These are phyloP conservation scores for Candida adriatica DNA, from an alignment of 805 yeast species.

Conservation along the genomic window DNA sequence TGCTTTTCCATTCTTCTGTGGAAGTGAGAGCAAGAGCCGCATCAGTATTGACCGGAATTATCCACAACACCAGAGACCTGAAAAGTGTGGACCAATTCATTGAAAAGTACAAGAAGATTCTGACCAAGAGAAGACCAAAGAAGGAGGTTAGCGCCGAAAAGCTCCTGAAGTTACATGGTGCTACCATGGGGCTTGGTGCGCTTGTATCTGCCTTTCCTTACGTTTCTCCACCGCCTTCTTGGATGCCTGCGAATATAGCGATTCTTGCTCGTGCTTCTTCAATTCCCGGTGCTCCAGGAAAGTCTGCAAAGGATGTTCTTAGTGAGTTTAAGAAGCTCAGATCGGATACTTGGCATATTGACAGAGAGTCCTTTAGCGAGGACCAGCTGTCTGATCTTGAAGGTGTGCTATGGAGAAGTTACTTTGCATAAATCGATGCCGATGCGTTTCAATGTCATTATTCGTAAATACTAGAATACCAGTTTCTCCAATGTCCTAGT, in stretches of 20 bases:
- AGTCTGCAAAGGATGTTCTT: conserved; percentile 73
- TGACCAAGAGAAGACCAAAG: conserved; percentile 23
- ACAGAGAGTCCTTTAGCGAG: conserved; percentile 61
- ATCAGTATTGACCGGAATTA: conserved; percentile 67
- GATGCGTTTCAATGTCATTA: not conserved
- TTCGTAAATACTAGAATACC: conserved; percentile 36
- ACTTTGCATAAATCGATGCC: conserved; percentile 50
- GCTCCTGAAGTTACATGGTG: conserved; percentile 61
- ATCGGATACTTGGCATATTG: conserved; percentile 95
- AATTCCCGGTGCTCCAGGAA: conserved; percentile 72
- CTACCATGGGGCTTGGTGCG: conserved; percentile 84
- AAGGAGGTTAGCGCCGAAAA: conserved; percentile 35
- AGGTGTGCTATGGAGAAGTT: conserved; percentile 90
- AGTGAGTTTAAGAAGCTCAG: conserved; percentile 86
- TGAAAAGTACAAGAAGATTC: conserved; percentile 18
- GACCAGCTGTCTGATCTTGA: conserved; percentile 86
- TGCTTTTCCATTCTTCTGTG: conserved; percentile 56
- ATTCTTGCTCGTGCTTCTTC: conserved; percentile 66
- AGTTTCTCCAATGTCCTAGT: conserved; percentile 58
- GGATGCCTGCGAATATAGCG: conserved; percentile 76
- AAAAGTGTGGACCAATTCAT: conserved; percentile 37
- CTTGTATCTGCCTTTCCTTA: conserved; percentile 87
- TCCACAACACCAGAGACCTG: conserved; percentile 43
- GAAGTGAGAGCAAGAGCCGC: conserved; percentile 76
- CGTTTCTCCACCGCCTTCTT: conserved; percentile 80